A percentile compares a stretch with the other conserved stretches of the same genome.
These are phyloP conservation scores for Phaeosphaeria sp. DNA, from an alignment of 2,329 filamentous ascomycete genomes.

Conservation along the genomic window DNA sequence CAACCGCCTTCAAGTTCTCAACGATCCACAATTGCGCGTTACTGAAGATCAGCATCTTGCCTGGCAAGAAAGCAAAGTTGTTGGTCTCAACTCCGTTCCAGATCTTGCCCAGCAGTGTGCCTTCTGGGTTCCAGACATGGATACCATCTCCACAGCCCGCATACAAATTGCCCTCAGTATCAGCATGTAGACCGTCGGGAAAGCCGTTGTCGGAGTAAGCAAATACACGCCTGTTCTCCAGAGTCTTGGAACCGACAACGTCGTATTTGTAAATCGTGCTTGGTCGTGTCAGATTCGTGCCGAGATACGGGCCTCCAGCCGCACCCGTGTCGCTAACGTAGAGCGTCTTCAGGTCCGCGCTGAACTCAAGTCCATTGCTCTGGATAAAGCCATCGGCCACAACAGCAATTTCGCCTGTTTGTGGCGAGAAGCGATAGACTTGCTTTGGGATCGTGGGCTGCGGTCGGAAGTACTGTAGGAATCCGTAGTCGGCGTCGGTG, in stretches of 20 bases:
- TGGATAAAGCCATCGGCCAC: conserved; percentile 53
- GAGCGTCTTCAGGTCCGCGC: conserved; percentile 51
- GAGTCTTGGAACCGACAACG: conserved; percentile 44
- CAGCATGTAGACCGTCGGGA: conserved; percentile 66
- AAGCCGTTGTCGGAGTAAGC: conserved; percentile 62
- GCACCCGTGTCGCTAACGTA: conserved; percentile 59
- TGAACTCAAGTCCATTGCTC: conserved; percentile 56
- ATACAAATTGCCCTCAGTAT: conserved; percentile 63
- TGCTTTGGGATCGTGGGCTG: conserved; percentile 40
- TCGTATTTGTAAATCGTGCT: conserved; percentile 54
- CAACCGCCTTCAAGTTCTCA: conserved; percentile 41
- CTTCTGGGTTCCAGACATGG: conserved; percentile 60
- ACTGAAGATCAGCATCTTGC: conserved; percentile 42
- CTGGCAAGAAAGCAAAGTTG: conserved; percentile 48
- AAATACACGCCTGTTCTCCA: conserved; percentile 56
- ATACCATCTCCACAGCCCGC: conserved; percentile 63
- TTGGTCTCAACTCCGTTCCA: conserved; percentile 53
- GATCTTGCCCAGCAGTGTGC: conserved; percentile 64
- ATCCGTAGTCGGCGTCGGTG: conserved; percentile 53
- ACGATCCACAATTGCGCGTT: conserved; percentile 47
- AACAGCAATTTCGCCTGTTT: conserved; percentile 50
- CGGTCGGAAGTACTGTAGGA: conserved; percentile 41
- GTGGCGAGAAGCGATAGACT: conserved; percentile 53
- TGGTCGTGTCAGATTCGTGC: conserved; percentile 47
- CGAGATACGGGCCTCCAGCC: conserved; percentile 19